A percentile compares a stretch with the other conserved stretches of the same genome.
Conservation (phyloP, 2,329 filamentous ascomycete species). For the Aureobasidium uvarum region DNA sequence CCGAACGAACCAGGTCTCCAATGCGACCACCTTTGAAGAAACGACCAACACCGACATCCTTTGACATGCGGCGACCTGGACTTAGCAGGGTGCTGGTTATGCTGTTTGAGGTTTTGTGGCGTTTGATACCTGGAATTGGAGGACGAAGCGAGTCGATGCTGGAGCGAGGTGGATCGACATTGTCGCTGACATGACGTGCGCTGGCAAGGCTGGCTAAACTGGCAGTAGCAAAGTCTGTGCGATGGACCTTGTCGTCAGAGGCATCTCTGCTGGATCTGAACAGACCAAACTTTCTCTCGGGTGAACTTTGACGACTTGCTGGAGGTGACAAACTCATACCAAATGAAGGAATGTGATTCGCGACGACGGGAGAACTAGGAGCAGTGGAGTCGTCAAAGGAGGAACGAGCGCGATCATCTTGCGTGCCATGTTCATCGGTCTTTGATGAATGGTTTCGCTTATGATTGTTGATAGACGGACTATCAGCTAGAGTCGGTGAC, state of each 20-base stretch:
- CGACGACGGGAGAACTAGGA: conserved; percentile 40
- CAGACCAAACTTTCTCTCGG: conserved; percentile 43
- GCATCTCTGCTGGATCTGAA: conserved; percentile 43
- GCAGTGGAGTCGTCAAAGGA: conserved; percentile 44
- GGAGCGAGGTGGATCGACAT: conserved; percentile 35
- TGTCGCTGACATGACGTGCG: conserved; percentile 38
- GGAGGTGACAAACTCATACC: conserved; percentile 42
- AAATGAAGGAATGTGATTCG: conserved; percentile 38
- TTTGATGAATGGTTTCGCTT: conserved; percentile 11
- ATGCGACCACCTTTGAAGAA: conserved; percentile 77
- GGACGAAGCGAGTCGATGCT: conserved; percentile 42
- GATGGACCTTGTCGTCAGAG: conserved; percentile 34
- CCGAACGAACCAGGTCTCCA: conserved; percentile 67
- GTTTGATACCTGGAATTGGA: conserved; percentile 29
- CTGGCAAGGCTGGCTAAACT: conserved; percentile 24
- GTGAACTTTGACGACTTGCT: conserved; percentile 37
- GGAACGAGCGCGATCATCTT: conserved; percentile 38
- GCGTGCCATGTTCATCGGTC: not conserved
- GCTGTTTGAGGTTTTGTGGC: conserved; percentile 48
- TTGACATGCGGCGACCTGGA: conserved; percentile 33
- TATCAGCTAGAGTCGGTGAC: not conserved
- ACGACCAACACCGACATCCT: conserved; percentile 56
- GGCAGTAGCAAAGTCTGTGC: conserved; percentile 36
- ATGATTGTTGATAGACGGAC: conserved; percentile 3
- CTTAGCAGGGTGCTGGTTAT: conserved; percentile 37